Conservation (phyloP, 228 moss, liverwort and hornwort genomes). For the Sphagnum fallax region DNA sequence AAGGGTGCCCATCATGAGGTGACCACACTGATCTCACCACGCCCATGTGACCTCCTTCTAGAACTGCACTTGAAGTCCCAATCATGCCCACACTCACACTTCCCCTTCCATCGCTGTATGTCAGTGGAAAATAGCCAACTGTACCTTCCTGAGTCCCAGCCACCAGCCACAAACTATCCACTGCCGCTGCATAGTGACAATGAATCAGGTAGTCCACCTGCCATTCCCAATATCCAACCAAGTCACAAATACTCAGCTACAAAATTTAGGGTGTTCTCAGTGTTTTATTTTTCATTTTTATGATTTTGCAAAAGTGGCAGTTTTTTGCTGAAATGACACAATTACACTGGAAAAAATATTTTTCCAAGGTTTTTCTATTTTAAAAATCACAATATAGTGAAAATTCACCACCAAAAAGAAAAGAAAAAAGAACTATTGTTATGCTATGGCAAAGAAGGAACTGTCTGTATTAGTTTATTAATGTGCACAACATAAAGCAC, state of each 20-base stretch:
- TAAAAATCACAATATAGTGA: no score
- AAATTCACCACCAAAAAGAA: no score
- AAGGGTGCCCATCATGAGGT: constrained; percentile 25
- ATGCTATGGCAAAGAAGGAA: neutral
- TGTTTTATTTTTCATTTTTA: neutral
- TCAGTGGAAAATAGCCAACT: constrained; percentile 77
- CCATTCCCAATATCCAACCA: neutral
- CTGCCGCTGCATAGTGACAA: constrained; percentile 56
- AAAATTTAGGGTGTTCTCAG: neutral
- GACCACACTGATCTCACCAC: constrained; percentile 75
- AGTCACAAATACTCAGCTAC: neutral
- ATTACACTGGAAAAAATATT: no score
- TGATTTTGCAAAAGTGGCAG: no score
- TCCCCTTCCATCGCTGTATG: constrained; percentile 19
- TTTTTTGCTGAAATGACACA: no score
- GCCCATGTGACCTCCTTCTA: constrained; percentile 79
- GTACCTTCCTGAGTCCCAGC: constrained; percentile 82
- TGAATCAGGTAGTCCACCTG: constrained; percentile 84
- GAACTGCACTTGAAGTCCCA: constrained; percentile 68
- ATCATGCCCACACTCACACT: constrained; percentile 28
- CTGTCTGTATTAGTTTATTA: neutral
- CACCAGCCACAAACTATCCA: constrained; percentile 69
- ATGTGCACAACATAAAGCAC: neutral
- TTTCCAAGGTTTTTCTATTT: no score
- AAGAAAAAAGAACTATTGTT: neutral